Conservation (phyloP, 2,329 filamentous ascomycete genomes). For the Ambrosiella xylebori region DNA sequence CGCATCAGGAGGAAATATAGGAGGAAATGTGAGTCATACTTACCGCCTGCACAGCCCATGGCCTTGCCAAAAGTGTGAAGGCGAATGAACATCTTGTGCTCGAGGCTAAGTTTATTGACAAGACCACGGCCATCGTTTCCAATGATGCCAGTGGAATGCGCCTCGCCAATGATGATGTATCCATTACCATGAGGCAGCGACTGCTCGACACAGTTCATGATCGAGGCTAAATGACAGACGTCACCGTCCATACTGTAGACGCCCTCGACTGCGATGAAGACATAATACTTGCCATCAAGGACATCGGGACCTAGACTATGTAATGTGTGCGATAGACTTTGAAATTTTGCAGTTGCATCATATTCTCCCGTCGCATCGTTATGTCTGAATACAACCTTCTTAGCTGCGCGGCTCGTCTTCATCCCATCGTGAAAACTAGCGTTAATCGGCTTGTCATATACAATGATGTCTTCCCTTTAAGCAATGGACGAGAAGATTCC, state of each 20-base stretch:
- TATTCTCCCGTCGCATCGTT: slow-evolving; percentile 20
- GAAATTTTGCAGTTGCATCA: neutral
- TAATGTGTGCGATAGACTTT: slow-evolving; percentile 14
- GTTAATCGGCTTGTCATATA: slow-evolving; percentile 63
- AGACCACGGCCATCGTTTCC: slow-evolving; percentile 39
- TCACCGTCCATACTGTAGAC: slow-evolving; percentile 79
- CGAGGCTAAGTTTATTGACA: slow-evolving; percentile 37
- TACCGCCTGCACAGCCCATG: slow-evolving; percentile 52
- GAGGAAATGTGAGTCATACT: slow-evolving; percentile 16
- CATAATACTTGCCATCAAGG: slow-evolving; percentile 25
- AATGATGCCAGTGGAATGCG: slow-evolving; percentile 46
- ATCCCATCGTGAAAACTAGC: slow-evolving; percentile 68
- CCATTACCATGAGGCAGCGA: slow-evolving; percentile 40
- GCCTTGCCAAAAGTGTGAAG: slow-evolving; percentile 53
- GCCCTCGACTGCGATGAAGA: slow-evolving; percentile 53
- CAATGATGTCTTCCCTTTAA: slow-evolving; percentile 40
- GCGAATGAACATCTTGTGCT: slow-evolving; percentile 37
- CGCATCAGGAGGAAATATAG: neutral
- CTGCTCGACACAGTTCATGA: slow-evolving; percentile 39
- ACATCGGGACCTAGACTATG: slow-evolving; percentile 20
- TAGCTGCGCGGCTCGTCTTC: slow-evolving; percentile 39
- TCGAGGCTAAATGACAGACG: slow-evolving; percentile 43
- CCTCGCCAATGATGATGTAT: slow-evolving; percentile 50
- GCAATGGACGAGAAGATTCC: slow-evolving; percentile 46
- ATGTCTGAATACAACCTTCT: slow-evolving; percentile 36